phyloP scores from a whole-genome alignment of 352 stramenopile genomes.

The Globisporangium apiculatum region DNA sequence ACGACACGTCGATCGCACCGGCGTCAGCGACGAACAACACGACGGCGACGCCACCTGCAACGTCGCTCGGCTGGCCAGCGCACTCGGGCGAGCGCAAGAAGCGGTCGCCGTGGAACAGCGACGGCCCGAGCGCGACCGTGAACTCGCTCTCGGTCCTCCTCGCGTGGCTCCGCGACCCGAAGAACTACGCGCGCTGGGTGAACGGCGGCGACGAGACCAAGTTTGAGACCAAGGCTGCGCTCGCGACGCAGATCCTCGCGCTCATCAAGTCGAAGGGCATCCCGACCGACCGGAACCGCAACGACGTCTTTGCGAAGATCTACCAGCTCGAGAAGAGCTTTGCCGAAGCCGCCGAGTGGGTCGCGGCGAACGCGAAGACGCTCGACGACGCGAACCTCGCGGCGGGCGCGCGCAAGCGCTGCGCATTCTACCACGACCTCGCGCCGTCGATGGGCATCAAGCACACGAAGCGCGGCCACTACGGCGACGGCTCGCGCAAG shows the following conservation, averaged over 20 bases:
- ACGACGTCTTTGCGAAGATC: constrained; percentile 18
- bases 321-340: constrained; percentile 17
- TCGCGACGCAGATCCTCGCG: constrained; percentile 11
- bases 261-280: constrained; percentile 11
- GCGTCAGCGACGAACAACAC: too few relatives aligned
- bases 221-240: constrained; percentile 12
- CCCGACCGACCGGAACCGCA: constrained; percentile 13
- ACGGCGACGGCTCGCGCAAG: constrained; percentile 3
- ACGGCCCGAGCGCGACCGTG: constrained; percentile 7
- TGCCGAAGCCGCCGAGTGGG: constrained; percentile 8
- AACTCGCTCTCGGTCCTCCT: constrained; percentile 13
- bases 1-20: neutral
- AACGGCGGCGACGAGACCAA: constrained; percentile 11
- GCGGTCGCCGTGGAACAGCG: constrained; percentile 13
- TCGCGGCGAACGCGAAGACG: constrained; percentile 4
- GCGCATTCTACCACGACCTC: constrained; percentile 14
- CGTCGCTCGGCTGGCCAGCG: neutral
- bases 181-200: constrained; percentile 14
- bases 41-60: too few relatives aligned
- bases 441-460: constrained; percentile 7
- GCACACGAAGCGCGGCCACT: neutral
- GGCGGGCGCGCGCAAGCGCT: constrained; percentile 6
- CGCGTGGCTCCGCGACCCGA: constrained; percentile 11
- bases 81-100: constrained; percentile 11
- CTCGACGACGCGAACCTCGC: constrained; percentile 3